phyloP scores from a whole-genome alignment of 257 asterid species.

The Apocynum venetum region DNA sequence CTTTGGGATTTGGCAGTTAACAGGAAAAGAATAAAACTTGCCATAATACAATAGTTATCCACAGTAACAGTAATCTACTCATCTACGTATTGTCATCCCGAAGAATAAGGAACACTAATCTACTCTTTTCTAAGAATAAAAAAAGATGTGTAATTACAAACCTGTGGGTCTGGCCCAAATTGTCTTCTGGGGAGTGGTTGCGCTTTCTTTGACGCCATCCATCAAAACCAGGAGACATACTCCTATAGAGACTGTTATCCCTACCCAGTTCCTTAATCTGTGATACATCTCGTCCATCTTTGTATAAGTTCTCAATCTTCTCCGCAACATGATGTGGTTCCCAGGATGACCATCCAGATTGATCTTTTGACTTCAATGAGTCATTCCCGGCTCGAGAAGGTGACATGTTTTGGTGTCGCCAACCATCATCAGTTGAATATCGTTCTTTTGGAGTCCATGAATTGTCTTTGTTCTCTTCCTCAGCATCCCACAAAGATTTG shows the following conservation, averaged over 20 bases:
- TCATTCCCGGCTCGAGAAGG: conserved; percentile 33
- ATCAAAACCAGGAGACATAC: conserved; percentile 56
- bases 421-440: conserved; percentile 24
- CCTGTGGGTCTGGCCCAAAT: conserved; percentile 50
- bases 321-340: conserved; percentile 27
- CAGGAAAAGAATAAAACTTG: background rate
- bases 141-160: conserved; percentile 18
- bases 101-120: background rate
- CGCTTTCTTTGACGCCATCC: conserved; percentile 37
- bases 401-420: conserved; percentile 35
- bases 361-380: conserved; percentile 36
- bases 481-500: conserved; percentile 56
- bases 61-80: background rate
- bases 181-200: conserved; percentile 40
- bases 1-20: background rate
- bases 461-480: conserved; percentile 36
- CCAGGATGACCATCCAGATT: conserved; percentile 39
- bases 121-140: background rate
- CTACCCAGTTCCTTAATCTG: conserved; percentile 40
- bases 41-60: background rate
- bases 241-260: conserved; percentile 39
- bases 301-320: conserved; percentile 28
- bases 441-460: conserved; percentile 39
- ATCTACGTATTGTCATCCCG: background rate
- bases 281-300: conserved; percentile 31